These are phyloP conservation scores for Didymella arachidicola DNA, from an alignment of 2,329 filamentous ascomycete species.

Conservation along the genomic window DNA sequence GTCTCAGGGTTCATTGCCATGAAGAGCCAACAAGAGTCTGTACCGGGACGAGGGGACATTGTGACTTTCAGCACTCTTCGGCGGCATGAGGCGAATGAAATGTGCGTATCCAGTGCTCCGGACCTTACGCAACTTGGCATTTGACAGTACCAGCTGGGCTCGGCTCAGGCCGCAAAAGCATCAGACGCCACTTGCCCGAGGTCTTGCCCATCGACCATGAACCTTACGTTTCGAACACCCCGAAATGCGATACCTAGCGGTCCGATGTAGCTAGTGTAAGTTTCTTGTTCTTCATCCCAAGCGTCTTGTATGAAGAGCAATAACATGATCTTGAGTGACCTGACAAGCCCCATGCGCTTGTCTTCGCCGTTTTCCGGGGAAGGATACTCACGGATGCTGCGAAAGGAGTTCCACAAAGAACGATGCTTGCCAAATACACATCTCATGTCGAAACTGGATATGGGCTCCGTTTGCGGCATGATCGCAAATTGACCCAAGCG, in stretches of 20 bases:
- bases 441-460: conserved; percentile 4
- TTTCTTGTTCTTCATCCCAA: conserved; percentile 15
- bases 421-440: conserved; percentile 19
- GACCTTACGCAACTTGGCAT: not conserved
- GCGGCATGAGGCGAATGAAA: not conserved
- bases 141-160: not conserved
- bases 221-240: conserved; percentile 6
- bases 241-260: conserved; percentile 10
- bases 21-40: not conserved
- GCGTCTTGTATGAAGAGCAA: conserved; percentile 13
- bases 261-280: conserved; percentile 13
- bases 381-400: conserved; percentile 13
- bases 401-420: conserved; percentile 16
- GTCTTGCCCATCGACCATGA: conserved; percentile 8
- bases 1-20: not conserved
- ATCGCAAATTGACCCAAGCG: not conserved
- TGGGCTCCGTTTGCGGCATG: not conserved
- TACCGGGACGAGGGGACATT: not conserved
- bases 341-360: not conserved
- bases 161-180: not conserved
- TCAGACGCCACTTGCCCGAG: conserved; percentile 8
- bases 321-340: conserved; percentile 15
- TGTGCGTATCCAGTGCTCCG: not conserved
- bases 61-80: not conserved
- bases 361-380: not conserved